Conservation (phyloP, 108 stramenopile genomes). For the Cyclotella baltica region DNA sequence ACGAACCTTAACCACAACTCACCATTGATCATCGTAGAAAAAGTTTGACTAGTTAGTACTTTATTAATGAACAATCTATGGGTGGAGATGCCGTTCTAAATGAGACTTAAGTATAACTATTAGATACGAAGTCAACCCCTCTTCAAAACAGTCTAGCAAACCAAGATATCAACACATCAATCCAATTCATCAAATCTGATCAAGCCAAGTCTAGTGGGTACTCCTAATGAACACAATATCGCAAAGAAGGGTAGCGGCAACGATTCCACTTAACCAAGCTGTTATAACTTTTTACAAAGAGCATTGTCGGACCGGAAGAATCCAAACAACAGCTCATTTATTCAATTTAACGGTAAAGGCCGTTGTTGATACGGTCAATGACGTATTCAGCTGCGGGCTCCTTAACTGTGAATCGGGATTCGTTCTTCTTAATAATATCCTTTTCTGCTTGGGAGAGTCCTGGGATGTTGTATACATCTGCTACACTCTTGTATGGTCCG, state of each 20-base stretch:
- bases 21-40: no score
- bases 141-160: constrained; percentile 10
- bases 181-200: not conserved
- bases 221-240: not conserved
- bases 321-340: not conserved
- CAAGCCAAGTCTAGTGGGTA: not conserved
- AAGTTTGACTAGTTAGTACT: no score
- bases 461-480: constrained; percentile 94
- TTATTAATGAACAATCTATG: no score
- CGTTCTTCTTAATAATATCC: constrained; percentile 98
- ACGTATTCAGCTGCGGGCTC: constrained; percentile 85
- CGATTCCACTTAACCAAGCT: not conserved
- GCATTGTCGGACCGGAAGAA: not conserved
- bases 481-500: constrained; percentile 95
- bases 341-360: constrained; percentile 88
- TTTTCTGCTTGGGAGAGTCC: constrained; percentile 90
- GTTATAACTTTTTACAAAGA: not conserved
- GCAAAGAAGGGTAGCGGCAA: not conserved
- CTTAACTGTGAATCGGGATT: constrained; percentile 86
- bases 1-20: no score
- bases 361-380: constrained; percentile 97
- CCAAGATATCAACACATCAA: constrained; percentile 6
- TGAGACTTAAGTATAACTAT: constrained; percentile 15
- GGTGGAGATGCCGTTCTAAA: constrained; percentile 3
- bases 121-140: not conserved